A percentile compares a stretch with the other conserved stretches of the same genome.
Conservation (phyloP, 345 rosid genomes). For the Eucalyptus polybractea region DNA sequence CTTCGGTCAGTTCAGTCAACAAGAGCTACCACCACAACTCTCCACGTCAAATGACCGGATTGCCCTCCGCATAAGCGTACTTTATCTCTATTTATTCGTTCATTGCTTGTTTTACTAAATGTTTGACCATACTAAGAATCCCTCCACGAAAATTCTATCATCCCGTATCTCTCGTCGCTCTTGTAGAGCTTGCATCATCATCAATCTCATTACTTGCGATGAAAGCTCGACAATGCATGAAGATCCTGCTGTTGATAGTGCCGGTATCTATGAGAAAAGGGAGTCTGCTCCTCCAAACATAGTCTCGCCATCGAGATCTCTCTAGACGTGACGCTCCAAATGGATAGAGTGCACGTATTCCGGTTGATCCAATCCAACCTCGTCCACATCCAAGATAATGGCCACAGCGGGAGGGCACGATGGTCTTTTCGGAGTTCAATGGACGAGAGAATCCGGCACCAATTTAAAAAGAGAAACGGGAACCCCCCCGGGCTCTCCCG, state of each 20-base stretch:
- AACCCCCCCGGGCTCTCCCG: not conserved
- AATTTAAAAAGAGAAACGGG: too few relatives aligned
- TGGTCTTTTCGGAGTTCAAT: not conserved
- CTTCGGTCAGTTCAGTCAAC: not conserved
- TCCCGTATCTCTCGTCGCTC: rapidly evolving
- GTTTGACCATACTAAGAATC: not conserved
- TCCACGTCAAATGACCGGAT: not conserved
- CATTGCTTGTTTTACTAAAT: not conserved
- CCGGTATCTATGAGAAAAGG: rapidly evolving
- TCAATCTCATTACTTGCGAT: not conserved
- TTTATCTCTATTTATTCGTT: not conserved
- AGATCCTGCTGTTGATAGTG: rapidly evolving
- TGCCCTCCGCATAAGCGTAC: not conserved
- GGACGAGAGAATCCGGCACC: too few relatives aligned
- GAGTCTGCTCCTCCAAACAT: not conserved
- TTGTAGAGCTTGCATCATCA: rapidly evolving
- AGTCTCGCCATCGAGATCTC: rapidly evolving
- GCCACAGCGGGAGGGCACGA: not conserved
- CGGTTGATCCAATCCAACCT: not conserved
- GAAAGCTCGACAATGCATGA: not conserved
- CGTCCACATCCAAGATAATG: not conserved
- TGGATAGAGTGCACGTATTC: rapidly evolving
- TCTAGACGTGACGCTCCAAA: not conserved
- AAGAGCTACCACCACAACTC: not conserved
- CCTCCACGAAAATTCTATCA: not conserved